Base-by-base conservation (phyloP, 805 yeast species). In the Wickerhamiella kazuoi region DNA sequence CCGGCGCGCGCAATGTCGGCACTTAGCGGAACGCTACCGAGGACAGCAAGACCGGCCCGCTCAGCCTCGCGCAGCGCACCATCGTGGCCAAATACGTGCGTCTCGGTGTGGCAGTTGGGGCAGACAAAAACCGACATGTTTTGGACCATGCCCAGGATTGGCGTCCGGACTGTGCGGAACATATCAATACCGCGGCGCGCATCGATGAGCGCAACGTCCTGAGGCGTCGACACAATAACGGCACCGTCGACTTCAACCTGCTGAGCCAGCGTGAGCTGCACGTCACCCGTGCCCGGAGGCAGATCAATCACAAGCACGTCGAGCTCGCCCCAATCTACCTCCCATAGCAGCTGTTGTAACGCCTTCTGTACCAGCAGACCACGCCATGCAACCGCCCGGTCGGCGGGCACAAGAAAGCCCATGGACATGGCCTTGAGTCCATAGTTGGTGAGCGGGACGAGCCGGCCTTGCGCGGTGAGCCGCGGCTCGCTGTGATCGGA, bases 211-310 rank as follows among this genome's bases (percentile, higher is more conserved):
- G 94, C 93, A 31, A 82, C 70, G 46, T 82, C 93, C 54, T 82
- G 94, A 0, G 93, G 87, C 0, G 94, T 82, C 0, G 84, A 73
- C 1, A 82, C 93, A 30, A 82, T 71, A 1, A 82, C 68, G 0
- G 93, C 82, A 0, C 93, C 94, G 48, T 75, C 79, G 0, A 82
- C 71, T 35, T 68, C 66, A n/a, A 79, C 54, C 49, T 74, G 78
- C 55, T 82, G 94, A 21, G 83, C 74, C n/a, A 82, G 64, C 0
- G 93, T 78, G 40, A 82, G 63, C 50, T 82, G 94, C 0, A 80
- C 76, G 53, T 82, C 94, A 16, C 94, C 94, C 0, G 94, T 82
- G 2, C 94, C 94, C 0, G 94, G 94, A 0, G 94, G 94, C 79
- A 82, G 69, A 49, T 82, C 94, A 9, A 82, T 62, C 1, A 82